Evolutionary conservation across 140 eudicot species (phyloP).

Genomic region (Flaveria floridana): DNA sequence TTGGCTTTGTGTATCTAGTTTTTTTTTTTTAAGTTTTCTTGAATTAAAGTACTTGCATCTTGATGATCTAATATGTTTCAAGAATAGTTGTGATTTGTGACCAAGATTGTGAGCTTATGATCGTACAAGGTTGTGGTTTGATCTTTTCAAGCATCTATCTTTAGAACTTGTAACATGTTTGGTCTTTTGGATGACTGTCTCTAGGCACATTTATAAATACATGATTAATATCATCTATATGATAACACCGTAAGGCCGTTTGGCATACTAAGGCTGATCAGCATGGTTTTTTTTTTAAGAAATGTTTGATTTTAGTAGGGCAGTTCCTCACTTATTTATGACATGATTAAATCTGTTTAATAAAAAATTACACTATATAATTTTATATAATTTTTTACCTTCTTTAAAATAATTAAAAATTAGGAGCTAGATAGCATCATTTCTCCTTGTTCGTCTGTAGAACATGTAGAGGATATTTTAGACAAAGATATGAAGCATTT

Average conservation of each 20-base stretch:
- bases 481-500: too few relatives aligned
- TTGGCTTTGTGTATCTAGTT: conserved; percentile 14
- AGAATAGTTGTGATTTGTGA: conserved; percentile 16
- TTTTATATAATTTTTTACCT: too few relatives aligned
- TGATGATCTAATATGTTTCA: background rate
- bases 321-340: too few relatives aligned
- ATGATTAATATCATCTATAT: background rate
- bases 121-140: conserved; percentile 16
- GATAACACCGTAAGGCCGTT: background rate
- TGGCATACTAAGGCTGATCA: too few relatives aligned
- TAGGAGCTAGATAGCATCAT: too few relatives aligned
- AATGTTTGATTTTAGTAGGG: too few relatives aligned
- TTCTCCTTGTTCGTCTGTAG: too few relatives aligned
- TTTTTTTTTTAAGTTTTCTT: conserved; percentile 13
- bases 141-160: conserved; percentile 66
- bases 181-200: conserved; percentile 42
- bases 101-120: background rate
- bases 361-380: too few relatives aligned
- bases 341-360: too few relatives aligned
- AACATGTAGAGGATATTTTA: too few relatives aligned
- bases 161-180: conserved; percentile 71
- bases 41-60: conserved; percentile 7
- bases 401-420: too few relatives aligned
- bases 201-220: background rate
- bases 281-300: too few relatives aligned